Evolutionary conservation across 305 asterid species (phyloP), one percentile per base, ranked within the genome.

Genomic region (Rubia balearica): DNA sequence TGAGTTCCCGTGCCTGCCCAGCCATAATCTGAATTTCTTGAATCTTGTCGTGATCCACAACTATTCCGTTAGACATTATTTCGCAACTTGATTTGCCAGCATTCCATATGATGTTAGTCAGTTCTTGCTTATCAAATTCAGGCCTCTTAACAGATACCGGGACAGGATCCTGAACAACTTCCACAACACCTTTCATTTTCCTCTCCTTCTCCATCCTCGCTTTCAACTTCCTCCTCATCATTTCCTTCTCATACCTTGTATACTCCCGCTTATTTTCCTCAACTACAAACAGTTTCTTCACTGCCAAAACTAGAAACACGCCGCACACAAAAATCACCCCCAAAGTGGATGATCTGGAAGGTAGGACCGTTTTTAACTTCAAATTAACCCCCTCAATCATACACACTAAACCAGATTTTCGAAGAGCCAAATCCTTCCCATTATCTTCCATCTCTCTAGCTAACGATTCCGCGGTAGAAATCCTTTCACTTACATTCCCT

Each of bases 1-100:
- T 98, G 74, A 75, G 78, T 74, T 89, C 90, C 68, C 97, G 83
- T 42, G 86, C 96, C 69, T 74, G 79, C 75, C 88, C 85, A 1
- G 98, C 99, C 99, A 94, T 86, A 76, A 73, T 74, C 82, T 84
- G 83, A 69, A 91, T 94, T 71, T 91, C 94, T 74, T 83, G 84
- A 71, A 90, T 81, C 78, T 86, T 81, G 19, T 80, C 62, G 42
- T 79, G 75, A 69, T 85, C 87, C 63, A 70, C 73, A 77, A 75
- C 61, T 12, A 46, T 5, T 40, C 61, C 24, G n/a, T 64, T 63
- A 14, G 41, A 30, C 61, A 53, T 73, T 27, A 67, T 65, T 45
- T 77, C 74, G 67, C 77, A 59, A 75, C 56, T 77, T 49, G 79
- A 78, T 77, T 73, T 83, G 76, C 79, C 86, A 5, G 84, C 86